Percentiles rank a stretch among this genome's conserved stretches.
These are phyloP conservation scores for Penicillium sp. DNA, from an alignment of 2,329 filamentous ascomycete genomes.

Conservation along the genomic window DNA sequence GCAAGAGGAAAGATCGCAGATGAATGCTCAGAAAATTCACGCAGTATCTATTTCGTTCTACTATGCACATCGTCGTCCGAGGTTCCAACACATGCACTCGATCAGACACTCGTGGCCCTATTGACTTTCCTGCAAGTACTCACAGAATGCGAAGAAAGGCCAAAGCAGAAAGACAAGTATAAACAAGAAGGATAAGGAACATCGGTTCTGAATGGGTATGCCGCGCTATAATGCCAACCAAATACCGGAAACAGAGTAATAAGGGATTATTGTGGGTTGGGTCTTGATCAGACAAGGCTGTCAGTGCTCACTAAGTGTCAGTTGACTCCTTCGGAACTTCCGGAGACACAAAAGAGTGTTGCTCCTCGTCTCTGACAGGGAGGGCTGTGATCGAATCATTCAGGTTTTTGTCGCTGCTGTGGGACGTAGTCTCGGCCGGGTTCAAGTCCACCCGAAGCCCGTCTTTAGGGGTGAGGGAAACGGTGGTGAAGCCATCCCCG, in stretches of 20 bases:
- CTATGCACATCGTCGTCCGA: too few species aligned
- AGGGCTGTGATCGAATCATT: conserved; percentile 3
- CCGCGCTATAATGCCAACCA: conserved; percentile 8
- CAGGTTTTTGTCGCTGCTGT: background rate
- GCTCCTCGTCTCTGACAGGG: conserved; percentile 9
- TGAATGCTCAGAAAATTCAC: too few species aligned
- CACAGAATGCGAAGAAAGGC: background rate
- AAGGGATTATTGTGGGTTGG: background rate
- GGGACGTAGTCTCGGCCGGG: background rate
- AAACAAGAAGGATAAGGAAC: conserved; percentile 4
- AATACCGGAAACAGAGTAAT: background rate
- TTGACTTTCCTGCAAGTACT: too few species aligned
- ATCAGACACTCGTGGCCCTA: too few species aligned
- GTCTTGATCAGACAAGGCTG: too few species aligned
- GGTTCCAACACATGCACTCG: too few species aligned
- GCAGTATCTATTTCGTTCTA: too few species aligned
- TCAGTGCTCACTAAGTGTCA: too few species aligned
- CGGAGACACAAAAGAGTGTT: background rate
- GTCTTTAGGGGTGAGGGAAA: conserved; percentile 16
- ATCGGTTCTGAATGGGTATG: conserved; percentile 9
- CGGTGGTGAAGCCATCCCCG: conserved; percentile 20
- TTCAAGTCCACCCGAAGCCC: conserved; percentile 15
- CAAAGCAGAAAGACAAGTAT: conserved; percentile 1
- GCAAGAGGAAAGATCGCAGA: too few species aligned
- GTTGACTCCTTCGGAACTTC: too few species aligned